Percentiles rank a stretch among this genome's conserved stretches.
Conservation (phyloP, 805 yeast species). For the Candida maltosa region DNA sequence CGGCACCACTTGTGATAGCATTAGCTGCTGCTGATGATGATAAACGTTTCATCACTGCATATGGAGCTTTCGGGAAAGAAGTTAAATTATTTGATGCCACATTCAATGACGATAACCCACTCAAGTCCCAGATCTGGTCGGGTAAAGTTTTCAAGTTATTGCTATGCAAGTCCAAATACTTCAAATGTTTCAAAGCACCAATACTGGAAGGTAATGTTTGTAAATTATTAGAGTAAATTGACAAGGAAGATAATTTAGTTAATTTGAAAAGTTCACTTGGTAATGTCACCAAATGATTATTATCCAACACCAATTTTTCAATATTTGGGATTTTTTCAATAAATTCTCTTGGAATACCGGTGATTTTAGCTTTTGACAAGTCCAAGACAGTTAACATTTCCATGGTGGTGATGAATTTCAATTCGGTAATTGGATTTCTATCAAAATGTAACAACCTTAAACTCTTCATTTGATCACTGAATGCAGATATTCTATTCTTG, state of each 20-base stretch:
- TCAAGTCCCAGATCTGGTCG: constrained; percentile 61
- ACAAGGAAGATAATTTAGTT: constrained; percentile 58
- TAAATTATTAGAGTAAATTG: constrained; percentile 72
- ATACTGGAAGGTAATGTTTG: constrained; percentile 67
- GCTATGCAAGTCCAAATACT: constrained; percentile 73
- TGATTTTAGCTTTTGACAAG: constrained; percentile 76
- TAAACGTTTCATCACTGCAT: constrained; percentile 27
- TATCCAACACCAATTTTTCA: constrained; percentile 72
- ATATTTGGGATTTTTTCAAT: constrained; percentile 59
- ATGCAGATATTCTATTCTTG: constrained; percentile 71
- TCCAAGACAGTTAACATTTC: constrained; percentile 67
- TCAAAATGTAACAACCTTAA: constrained; percentile 71
- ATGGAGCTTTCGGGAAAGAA: constrained; percentile 53
- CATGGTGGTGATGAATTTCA: constrained; percentile 52
- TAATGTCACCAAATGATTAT: constrained; percentile 74
- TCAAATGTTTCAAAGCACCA: constrained; percentile 56
- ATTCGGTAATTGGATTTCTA: constrained; percentile 78
- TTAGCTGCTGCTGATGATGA: constrained; percentile 20
- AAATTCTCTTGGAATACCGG: constrained; percentile 66
- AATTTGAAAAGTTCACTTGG: constrained; percentile 68
- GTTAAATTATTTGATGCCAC: constrained; percentile 70
- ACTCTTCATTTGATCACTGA: constrained; percentile 58
- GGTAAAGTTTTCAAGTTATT: constrained; percentile 76
- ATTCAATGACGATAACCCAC: constrained; percentile 56
- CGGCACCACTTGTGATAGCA: no score